phyloP scores from a whole-genome alignment of 495 filamentous ascomycete species.

The Terfezia boudieri region DNA sequence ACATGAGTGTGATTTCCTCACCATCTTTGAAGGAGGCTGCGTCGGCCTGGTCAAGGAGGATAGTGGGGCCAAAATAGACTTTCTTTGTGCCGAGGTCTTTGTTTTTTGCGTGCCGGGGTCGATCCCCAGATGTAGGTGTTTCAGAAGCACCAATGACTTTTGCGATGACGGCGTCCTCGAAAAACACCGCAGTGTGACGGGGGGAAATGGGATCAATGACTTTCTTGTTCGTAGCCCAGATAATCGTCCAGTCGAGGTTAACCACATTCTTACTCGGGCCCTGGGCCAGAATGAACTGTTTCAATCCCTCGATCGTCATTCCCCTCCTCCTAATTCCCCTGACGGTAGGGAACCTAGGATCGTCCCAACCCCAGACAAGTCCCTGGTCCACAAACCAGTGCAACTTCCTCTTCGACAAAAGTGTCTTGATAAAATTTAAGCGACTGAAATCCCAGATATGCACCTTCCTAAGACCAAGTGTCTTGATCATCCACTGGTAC shows the following conservation, averaged over 20 bases:
- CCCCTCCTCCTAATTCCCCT: conserved; percentile 72
- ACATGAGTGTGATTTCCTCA: conserved; percentile 90
- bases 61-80: conserved; percentile 44
- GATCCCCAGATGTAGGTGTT: conserved; percentile 43
- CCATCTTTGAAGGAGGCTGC: conserved; percentile 56
- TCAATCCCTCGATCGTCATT: conserved; percentile 71
- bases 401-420: conserved; percentile 86
- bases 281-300: conserved; percentile 84
- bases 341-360: conserved; percentile 85
- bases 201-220: conserved; percentile 75
- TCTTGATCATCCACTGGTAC: conserved; percentile 88
- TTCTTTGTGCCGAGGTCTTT: conserved; percentile 62
- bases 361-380: conserved; percentile 80
- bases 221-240: conserved; percentile 94
- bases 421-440: conserved; percentile 82
- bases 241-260: conserved; percentile 71
- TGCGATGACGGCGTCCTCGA: conserved; percentile 43
- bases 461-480: conserved; percentile 63
- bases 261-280: conserved; percentile 74
- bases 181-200: conserved; percentile 58
- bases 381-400: conserved; percentile 78
- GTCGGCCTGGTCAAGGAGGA: conserved; percentile 71
- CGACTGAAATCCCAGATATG: conserved; percentile 96
- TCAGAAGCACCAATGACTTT: conserved; percentile 45
- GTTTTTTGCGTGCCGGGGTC: conserved; percentile 75